Evolutionary conservation across 257 asterid species (phyloP), one percentile per base, ranked within the genome.

Genomic region (Handroanthus guayacan): DNA sequence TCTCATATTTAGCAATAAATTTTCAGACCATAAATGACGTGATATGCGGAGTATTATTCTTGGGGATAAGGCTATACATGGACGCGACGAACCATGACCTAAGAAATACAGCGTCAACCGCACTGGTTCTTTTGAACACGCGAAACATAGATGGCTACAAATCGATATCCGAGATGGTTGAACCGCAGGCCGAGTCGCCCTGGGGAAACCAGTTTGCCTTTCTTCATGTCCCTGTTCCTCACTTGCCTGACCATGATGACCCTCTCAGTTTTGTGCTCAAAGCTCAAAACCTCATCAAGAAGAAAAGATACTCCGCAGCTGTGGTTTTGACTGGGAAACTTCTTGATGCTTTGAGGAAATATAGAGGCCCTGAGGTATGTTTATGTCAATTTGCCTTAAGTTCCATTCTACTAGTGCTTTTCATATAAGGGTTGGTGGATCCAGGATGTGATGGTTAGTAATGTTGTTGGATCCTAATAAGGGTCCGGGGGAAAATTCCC

Each of bases 181-280:
- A 86, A 36, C 88, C 91, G 0, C 84, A 80, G 5, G 81, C 82
- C 1, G 86, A 85, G 1, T 84, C 94, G 0, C 85, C 90, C 5
- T 93, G 98, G 98, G 98, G 98, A 2, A 93, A 93, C 81, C 96
- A 83, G 47, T 93, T 93, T 48, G 97, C 96, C 0, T 93, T 93
- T 57, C 84, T 93, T 11, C 98, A 91, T 34, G 92, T 93, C 1
- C 52, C 95, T 1, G 69, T 91, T 2, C 98, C 97, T 0, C 67
- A 81, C 16, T 51, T 87, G 9, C 52, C n/a, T 7, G 5, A 31
- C 0, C 75, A 76, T 52, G 25, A 71, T 44, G 71, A 85, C 25
- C 92, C 96, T 3, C 84, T 90, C 37, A 63, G 9, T 5, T 87
- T 90, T 8, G 84, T 90, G 65, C 69, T 41, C 67, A 71, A 84